These are phyloP conservation scores for Poa pratensis DNA, from an alignment of 176 grass and related monocot genomes.

Conservation along the genomic window DNA sequence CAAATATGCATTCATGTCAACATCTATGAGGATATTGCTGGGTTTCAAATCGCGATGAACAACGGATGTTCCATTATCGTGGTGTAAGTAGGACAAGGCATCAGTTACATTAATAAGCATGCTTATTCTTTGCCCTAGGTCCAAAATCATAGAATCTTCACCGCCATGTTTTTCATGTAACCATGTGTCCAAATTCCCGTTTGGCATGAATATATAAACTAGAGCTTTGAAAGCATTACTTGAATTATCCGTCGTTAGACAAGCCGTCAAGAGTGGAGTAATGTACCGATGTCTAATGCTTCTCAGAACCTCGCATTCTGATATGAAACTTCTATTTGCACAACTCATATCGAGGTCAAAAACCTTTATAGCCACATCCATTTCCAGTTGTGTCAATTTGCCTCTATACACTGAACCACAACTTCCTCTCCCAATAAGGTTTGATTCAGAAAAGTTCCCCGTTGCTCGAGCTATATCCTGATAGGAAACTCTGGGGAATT, in stretches of 20 bases:
- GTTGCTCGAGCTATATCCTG: constrained; percentile 40
- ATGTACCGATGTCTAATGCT: constrained; percentile 57
- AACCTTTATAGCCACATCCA: constrained; percentile 54
- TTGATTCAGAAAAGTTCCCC: constrained; percentile 27
- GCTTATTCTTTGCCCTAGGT: constrained; percentile 38
- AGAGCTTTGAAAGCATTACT: constrained; percentile 57
- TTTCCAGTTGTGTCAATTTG: neutral
- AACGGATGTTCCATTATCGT: neutral
- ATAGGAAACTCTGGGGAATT: constrained; percentile 37
- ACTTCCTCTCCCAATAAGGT: constrained; percentile 51
- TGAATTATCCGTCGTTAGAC: constrained; percentile 30
- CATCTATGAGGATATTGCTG: constrained; percentile 49
- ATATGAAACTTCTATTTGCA: constrained; percentile 38
- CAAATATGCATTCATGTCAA: constrained; percentile 52
- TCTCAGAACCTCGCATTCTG: constrained; percentile 53
- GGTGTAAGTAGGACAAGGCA: constrained; percentile 61
- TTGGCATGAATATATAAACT: constrained; percentile 61
- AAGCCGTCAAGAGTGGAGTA: constrained; percentile 47
- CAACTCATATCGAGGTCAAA: constrained; percentile 43
- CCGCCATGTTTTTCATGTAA: constrained; percentile 22
- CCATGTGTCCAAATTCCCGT: constrained; percentile 63
- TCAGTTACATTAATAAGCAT: constrained; percentile 43
- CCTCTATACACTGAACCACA: constrained; percentile 63
- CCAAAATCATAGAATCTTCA: constrained; percentile 32
- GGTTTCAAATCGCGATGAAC: constrained; percentile 64